Conservation (phyloP, 2,329 filamentous ascomycete species). For the Aspergillus luchuensis region DNA sequence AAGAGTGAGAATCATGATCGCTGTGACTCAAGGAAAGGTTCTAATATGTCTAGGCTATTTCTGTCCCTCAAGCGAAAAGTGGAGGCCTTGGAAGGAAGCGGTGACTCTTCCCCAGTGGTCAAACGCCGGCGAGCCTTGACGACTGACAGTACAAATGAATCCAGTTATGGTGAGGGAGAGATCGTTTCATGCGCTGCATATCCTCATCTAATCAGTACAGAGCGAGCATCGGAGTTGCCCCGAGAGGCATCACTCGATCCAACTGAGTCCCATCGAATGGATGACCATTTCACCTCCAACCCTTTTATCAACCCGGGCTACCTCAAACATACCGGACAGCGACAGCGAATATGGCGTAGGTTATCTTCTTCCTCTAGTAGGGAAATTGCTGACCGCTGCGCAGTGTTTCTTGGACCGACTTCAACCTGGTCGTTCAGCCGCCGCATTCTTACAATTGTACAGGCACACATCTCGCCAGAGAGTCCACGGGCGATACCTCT, state of each 20-base stretch:
- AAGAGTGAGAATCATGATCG: conserved; percentile 33
- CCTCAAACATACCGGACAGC: neutral
- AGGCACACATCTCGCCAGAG: conserved; percentile 48
- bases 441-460: conserved; percentile 50
- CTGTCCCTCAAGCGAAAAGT: conserved; percentile 22
- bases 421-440: conserved; percentile 59
- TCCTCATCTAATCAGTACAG: neutral
- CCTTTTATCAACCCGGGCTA: conserved; percentile 36
- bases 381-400: neutral
- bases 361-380: neutral
- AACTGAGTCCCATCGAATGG: conserved; percentile 22
- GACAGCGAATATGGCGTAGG: conserved; percentile 22
- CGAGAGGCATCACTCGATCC: conserved; percentile 9
- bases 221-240: neutral
- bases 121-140: conserved; percentile 11
- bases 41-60: conserved; percentile 15
- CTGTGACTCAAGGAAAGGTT: too few relatives aligned
- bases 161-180: conserved; percentile 2
- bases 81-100: conserved; percentile 17
- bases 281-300: conserved; percentile 30
- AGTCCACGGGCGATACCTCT: conserved; percentile 41
- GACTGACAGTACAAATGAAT: conserved; percentile 1
- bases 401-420: conserved; percentile 56
- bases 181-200: neutral
- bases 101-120: conserved; percentile 18